phyloP scores from a whole-genome alignment of 2,329 filamentous ascomycete genomes.

The Penicillium capsulatum region DNA sequence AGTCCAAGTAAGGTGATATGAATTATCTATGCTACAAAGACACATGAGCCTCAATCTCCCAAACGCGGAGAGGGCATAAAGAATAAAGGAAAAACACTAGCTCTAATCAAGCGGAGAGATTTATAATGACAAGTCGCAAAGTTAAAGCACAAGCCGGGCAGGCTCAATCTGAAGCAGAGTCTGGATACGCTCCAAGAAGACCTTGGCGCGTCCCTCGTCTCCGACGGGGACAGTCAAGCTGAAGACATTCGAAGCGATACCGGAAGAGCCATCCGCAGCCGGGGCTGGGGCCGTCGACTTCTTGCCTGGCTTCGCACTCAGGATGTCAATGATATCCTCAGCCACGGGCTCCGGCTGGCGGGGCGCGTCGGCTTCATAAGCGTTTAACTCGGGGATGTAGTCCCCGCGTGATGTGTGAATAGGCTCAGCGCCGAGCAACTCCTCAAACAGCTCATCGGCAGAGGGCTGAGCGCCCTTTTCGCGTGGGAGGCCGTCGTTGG shows the following conservation, averaged over 20 bases:
- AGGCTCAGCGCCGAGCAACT: conserved; percentile 63
- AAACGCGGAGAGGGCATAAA: conserved; percentile 15
- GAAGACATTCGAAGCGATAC: conserved; percentile 67
- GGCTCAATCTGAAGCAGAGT: conserved; percentile 75
- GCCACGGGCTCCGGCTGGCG: conserved; percentile 41
- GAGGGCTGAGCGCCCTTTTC: conserved; percentile 62
- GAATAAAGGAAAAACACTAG: conserved; percentile 13
- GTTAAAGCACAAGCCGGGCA: conserved; percentile 61
- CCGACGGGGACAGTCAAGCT: conserved; percentile 71
- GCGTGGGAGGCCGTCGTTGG: conserved; percentile 78
- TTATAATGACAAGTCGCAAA: conserved; percentile 12
- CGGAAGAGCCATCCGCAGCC: conserved; percentile 38
- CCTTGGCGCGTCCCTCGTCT: conserved; percentile 75
- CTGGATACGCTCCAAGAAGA: conserved; percentile 86
- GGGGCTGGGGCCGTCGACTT: conserved; percentile 27
- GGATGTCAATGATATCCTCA: conserved; percentile 79
- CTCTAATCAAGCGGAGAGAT: conserved; percentile 8
- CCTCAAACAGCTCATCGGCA: conserved; percentile 80
- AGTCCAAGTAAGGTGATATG: conserved; percentile 10
- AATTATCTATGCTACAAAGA: conserved; percentile 29
- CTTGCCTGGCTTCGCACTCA: conserved; percentile 51
- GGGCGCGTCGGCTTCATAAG: conserved; percentile 38
- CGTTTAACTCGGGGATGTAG: conserved; percentile 69
- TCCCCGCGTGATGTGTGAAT: conserved; percentile 51
- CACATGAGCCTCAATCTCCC: conserved; percentile 17